Base-by-base conservation (phyloP, 768 basidiomycete genomes). In the Mycena belliarum region DNA sequence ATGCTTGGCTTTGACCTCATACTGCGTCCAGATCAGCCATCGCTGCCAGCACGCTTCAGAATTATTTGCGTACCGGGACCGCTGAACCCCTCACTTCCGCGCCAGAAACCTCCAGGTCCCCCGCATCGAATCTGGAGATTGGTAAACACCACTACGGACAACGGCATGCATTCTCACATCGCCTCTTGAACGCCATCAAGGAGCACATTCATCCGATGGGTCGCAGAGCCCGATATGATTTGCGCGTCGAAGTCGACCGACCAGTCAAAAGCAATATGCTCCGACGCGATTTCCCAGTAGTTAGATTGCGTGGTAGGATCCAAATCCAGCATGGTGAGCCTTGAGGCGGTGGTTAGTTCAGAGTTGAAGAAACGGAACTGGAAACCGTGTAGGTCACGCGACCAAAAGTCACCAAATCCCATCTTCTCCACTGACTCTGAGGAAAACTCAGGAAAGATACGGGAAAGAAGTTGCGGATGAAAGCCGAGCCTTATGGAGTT, bases 241-340 rank as follows among this genome's bases (percentile, higher is more conserved):
- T 86, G 72, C 6, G 76, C 68, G 0, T 77, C 65, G 69, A 93
- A 97, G 73, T 97, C 86, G 62, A 97, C 74, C 0, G 66, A 74
- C 94, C 93, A 96, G 62, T 90, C 80, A 49, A 97, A 83, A 21
- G 81, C 72, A 18, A 94, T 73, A 68, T 93, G 85, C 33, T 82
- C 78, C 0, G 89, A 86, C 3, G 76, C 71, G 61, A 95, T 79
- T 47, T 87, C 75, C 14, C 75, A 70, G 70, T 91, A 93, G 75
- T 97, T 97, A 23, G 92, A 83, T 65, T 93, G 89, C 0, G 89
- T 88, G 0, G 90, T 85, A n/a, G 86, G 87, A 67, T 92, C 89
- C 21, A 49, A 38, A 40, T 57, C 50, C 35, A n/a, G 14, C 41
- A 56, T 55, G n/a, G n/a, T n/a, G n/a, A n/a, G n/a, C n/a, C n/a